phyloP scores from a whole-genome alignment of 2,329 filamentous ascomycete genomes.

The Hymenoscyphus fraxineus region DNA sequence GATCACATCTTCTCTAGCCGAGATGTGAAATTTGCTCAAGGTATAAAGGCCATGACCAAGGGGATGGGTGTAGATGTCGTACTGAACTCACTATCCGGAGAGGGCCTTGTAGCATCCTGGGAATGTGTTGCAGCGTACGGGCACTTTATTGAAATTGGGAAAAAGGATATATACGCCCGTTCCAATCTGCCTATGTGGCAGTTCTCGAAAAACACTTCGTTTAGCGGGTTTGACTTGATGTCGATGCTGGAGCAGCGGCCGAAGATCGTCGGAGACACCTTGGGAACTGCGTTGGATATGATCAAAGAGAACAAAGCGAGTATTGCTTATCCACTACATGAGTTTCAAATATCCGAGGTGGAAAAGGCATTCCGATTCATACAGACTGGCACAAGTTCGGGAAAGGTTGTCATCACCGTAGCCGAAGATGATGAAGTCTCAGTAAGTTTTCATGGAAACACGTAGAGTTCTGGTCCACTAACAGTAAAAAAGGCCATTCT shows the following conservation, averaged over 20 bases:
- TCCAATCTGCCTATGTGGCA: not conserved
- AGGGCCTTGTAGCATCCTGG: slow-evolving; percentile 28
- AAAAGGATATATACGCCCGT: slow-evolving; percentile 27
- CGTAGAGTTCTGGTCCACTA: not conserved
- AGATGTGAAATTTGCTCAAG: slow-evolving; percentile 22
- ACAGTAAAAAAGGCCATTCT: not conserved
- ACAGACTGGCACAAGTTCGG: too few species aligned
- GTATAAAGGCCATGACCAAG: slow-evolving; percentile 21
- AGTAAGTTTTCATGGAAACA: too few species aligned
- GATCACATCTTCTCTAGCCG: slow-evolving; percentile 8
- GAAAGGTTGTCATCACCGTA: too few species aligned
- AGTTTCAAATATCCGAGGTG: too few species aligned
- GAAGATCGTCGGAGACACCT: too few species aligned
- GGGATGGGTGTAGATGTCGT: slow-evolving; percentile 11
- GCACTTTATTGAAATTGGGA: slow-evolving; percentile 39
- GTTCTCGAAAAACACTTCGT: not conserved
- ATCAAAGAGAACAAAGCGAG: too few species aligned
- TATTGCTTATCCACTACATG: too few species aligned
- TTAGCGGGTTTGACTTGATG: not conserved
- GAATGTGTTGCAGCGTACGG: slow-evolving; percentile 36
- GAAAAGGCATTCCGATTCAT: too few species aligned
- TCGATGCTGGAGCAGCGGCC: not conserved
- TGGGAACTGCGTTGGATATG: too few species aligned
- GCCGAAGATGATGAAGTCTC: too few species aligned
- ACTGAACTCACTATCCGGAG: slow-evolving; percentile 28